Evolutionary conservation across 1,284 basidiomycete genomes (phyloP).

Genomic region (Tetrapyrgos nigripes): DNA sequence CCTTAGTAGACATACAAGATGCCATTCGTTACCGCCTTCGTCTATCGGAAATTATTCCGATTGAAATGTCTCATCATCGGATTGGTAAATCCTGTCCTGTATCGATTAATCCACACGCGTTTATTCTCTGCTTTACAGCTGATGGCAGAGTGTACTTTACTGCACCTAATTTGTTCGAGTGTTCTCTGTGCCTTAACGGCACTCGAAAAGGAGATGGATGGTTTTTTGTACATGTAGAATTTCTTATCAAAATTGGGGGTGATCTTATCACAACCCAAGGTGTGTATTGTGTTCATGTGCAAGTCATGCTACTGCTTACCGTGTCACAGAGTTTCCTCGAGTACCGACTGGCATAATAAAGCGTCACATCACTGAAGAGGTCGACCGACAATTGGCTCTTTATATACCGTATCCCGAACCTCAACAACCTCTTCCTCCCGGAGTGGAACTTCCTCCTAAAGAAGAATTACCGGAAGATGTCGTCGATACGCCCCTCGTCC

Average conservation of each 20-base stretch:
- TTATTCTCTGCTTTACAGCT: constrained; percentile 40
- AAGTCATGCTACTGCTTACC: neutral
- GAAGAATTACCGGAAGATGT: constrained; percentile 65
- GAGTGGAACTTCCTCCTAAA: constrained; percentile 45
- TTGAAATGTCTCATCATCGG: constrained; percentile 75
- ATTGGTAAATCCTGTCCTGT: constrained; percentile 57
- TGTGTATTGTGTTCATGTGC: constrained; percentile 25
- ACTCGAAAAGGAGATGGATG: constrained; percentile 72
- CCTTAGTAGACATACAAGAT: constrained; percentile 76
- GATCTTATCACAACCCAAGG: constrained; percentile 77
- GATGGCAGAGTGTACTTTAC: constrained; percentile 83
- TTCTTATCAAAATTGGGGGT: constrained; percentile 76
- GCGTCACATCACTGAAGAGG: constrained; percentile 74
- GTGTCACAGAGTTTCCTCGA: constrained; percentile 67
- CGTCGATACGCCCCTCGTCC: constrained; percentile 78
- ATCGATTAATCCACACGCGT: neutral
- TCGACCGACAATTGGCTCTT: constrained; percentile 65
- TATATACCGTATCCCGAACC: constrained; percentile 60
- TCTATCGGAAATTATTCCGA: constrained; percentile 74
- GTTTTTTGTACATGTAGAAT: constrained; percentile 84
- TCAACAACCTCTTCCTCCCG: constrained; percentile 42
- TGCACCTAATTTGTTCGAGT: constrained; percentile 77
- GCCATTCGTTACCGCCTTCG: constrained; percentile 79
- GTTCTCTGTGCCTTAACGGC: constrained; percentile 76
- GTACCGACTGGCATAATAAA: constrained; percentile 69